Evolutionary conservation across 1,284 basidiomycete species (phyloP).

Genomic region (Leccinum fuscescens): DNA sequence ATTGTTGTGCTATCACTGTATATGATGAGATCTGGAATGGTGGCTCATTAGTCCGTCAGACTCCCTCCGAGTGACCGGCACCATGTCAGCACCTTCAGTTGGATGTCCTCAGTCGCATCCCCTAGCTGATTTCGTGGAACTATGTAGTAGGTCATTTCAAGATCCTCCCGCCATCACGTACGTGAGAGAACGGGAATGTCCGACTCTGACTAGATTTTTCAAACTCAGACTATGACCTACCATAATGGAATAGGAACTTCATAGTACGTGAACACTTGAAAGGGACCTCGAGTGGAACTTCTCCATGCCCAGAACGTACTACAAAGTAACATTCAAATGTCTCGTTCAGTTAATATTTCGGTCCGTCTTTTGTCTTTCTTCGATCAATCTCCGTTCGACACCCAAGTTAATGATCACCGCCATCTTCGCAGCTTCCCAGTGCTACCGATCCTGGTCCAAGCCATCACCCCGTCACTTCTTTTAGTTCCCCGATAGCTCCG

Average conservation of each 20-base stretch:
- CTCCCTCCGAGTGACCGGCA: not conserved
- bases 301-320: not conserved
- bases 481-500: conserved; percentile 11
- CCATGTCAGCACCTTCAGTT: not conserved
- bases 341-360: conserved; percentile 4
- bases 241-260: not conserved
- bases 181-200: not conserved
- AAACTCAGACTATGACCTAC: not conserved
- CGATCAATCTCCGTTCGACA: not conserved
- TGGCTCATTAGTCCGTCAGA: not conserved
- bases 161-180: not conserved
- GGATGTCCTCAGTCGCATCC: too few relatives aligned
- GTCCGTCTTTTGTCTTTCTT: conserved; percentile 22
- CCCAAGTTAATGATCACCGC: not conserved
- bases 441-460: conserved; percentile 8
- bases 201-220: not conserved
- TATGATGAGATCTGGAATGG: not conserved
- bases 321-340: conserved; percentile 23
- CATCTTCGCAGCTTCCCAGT: conserved; percentile 8
- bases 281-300: not conserved
- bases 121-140: too few relatives aligned
- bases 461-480: not conserved
- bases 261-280: not conserved
- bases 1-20: too few relatives aligned
- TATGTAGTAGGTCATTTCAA: too few relatives aligned